phyloP scores from a whole-genome alignment of 2,329 filamentous ascomycete species.

The Aspergillus vadensis region DNA sequence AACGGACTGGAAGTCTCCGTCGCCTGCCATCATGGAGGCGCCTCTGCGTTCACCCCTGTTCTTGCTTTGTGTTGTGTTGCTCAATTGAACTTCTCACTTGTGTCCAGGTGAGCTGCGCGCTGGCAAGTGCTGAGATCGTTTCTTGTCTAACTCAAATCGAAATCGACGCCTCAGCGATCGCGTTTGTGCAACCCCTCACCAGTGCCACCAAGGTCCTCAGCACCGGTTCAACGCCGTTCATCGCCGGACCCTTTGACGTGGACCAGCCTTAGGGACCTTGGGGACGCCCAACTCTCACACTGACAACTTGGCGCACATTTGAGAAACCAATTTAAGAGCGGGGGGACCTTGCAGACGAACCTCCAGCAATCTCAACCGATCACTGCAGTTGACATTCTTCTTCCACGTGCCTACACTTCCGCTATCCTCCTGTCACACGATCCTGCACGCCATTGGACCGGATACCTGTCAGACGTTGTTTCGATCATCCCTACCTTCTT shows the following conservation, averaged over 20 bases:
- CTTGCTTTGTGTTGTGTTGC: slow-evolving; percentile 9
- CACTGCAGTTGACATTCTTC: slow-evolving; percentile 4
- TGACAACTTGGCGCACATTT: slow-evolving; percentile 3
- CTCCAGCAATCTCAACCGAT: neutral
- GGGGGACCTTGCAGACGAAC: slow-evolving; percentile 8
- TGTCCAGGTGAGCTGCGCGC: neutral
- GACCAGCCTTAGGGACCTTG: slow-evolving; percentile 19
- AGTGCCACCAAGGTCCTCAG: slow-evolving; percentile 23
- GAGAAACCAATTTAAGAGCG: slow-evolving; percentile 2
- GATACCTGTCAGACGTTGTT: neutral
- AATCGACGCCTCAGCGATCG: neutral
- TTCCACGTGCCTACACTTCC: slow-evolving; percentile 5
- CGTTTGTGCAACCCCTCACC: slow-evolving; percentile 8
- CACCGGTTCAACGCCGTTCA: slow-evolving; percentile 10
- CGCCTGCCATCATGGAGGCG: slow-evolving; percentile 17
- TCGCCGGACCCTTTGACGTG: slow-evolving; percentile 13
- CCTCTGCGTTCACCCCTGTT: neutral
- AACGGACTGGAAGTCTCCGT: slow-evolving; percentile 10
- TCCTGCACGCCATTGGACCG: neutral
- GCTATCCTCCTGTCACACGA: slow-evolving; percentile 5
- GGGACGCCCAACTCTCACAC: slow-evolving; percentile 12
- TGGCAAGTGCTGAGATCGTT: neutral
- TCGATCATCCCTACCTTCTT: neutral
- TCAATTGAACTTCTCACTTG: slow-evolving; percentile 3
- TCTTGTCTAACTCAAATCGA: neutral